phyloP scores from a whole-genome alignment of 2,329 filamentous ascomycete species.

The Neocucurbitaria cava region DNA sequence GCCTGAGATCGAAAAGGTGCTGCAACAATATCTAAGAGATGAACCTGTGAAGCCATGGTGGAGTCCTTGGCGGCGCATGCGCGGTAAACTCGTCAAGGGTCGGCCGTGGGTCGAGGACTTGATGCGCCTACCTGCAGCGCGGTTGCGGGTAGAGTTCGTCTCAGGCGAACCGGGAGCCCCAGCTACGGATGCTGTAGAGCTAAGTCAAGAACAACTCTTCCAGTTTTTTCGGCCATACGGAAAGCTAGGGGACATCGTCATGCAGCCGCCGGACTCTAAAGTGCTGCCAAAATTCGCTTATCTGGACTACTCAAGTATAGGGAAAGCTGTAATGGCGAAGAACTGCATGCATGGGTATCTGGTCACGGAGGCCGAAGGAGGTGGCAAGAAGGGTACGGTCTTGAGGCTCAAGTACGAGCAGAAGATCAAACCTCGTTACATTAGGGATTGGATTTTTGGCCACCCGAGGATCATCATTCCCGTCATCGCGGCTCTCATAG shows the following conservation, averaged over 20 bases:
- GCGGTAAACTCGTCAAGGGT: conserved; percentile 77
- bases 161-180: conserved; percentile 74
- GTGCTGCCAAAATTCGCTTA: conserved; percentile 79
- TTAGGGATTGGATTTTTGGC: conserved; percentile 84
- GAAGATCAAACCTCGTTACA: conserved; percentile 76
- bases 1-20: conserved; percentile 64
- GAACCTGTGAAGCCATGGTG: conserved; percentile 87
- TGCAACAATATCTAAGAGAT: conserved; percentile 70
- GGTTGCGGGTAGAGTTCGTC: conserved; percentile 84
- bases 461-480: conserved; percentile 92
- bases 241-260: conserved; percentile 83
- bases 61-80: conserved; percentile 79
- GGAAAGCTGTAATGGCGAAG: conserved; percentile 84
- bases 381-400: conserved; percentile 76
- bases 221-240: conserved; percentile 88
- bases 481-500: conserved; percentile 78
- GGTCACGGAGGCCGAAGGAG: conserved; percentile 71
- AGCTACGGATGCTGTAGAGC: conserved; percentile 73
- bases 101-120: conserved; percentile 95
- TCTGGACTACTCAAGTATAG: conserved; percentile 75
- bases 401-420: conserved; percentile 85
- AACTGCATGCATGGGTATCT: conserved; percentile 90
- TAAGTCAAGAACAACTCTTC: conserved; percentile 87
- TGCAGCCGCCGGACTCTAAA: conserved; percentile 87
- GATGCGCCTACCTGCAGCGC: conserved; percentile 77